Conservation (phyloP, 129 eudicot species). For the Artemisia annua region DNA sequence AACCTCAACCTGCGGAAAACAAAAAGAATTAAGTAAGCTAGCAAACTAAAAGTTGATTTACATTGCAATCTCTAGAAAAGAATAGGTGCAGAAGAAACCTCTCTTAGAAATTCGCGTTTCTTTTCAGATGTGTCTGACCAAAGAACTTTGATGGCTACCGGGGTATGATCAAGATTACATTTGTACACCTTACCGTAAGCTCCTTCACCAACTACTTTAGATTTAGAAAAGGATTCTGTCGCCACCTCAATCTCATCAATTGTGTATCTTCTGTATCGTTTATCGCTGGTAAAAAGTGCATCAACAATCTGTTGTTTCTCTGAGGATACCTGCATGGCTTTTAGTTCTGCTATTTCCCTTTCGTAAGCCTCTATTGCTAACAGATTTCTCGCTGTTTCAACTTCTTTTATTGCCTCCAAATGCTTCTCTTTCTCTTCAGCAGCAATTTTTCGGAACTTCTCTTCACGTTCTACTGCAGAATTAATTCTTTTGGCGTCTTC, state of each 20-base stretch:
- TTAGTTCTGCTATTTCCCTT: slow-evolving; percentile 72
- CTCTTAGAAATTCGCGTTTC: slow-evolving; percentile 71
- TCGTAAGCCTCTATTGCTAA: slow-evolving; percentile 64
- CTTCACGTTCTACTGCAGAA: slow-evolving; percentile 64
- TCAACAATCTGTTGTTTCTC: slow-evolving; percentile 72
- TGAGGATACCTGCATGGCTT: slow-evolving; percentile 47
- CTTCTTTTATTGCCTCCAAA: slow-evolving; percentile 57
- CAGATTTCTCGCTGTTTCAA: slow-evolving; percentile 50
- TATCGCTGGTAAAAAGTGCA: slow-evolving; percentile 52
- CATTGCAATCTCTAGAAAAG: neutral
- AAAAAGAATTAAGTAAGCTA: slow-evolving; percentile 4
- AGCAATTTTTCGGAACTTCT: slow-evolving; percentile 56
- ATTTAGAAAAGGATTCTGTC: slow-evolving; percentile 58
- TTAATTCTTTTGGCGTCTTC: slow-evolving; percentile 61
- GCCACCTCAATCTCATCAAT: slow-evolving; percentile 62
- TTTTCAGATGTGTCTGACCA: slow-evolving; percentile 57
- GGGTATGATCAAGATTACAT: slow-evolving; percentile 71
- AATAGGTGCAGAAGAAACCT: slow-evolving; percentile 42
- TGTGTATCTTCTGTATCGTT: slow-evolving; percentile 65
- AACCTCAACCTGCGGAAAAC: slow-evolving; percentile 58
- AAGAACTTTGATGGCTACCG: slow-evolving; percentile 88
- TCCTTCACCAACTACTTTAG: slow-evolving; percentile 81
- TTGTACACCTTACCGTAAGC: slow-evolving; percentile 87
- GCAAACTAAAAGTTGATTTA: neutral
- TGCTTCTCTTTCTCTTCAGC: slow-evolving; percentile 66